A percentile compares a stretch with the other conserved stretches of the same genome.
Evolutionary conservation across 164 flowering plant genomes (phyloP).

Genomic region (Sextonia rubra): DNA sequence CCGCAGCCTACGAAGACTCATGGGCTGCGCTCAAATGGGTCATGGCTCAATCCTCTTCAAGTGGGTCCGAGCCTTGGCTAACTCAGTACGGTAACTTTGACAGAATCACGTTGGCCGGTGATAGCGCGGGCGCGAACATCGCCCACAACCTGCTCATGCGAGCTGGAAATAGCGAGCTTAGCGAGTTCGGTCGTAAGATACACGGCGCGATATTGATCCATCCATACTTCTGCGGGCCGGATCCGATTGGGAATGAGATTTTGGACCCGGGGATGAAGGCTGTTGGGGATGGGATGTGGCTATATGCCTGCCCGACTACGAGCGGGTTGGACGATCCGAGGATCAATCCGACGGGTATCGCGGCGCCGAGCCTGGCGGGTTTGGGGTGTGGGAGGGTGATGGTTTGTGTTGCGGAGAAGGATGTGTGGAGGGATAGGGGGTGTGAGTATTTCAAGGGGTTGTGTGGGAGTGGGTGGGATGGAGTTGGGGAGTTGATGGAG

Average conservation of each 20-base stretch:
- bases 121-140: slow-evolving; percentile 11
- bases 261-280: neutral
- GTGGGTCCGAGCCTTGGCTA: slow-evolving; percentile 12
- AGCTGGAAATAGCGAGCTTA: neutral
- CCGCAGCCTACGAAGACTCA: slow-evolving; percentile 20
- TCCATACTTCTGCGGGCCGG: neutral
- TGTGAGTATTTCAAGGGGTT: slow-evolving; percentile 36
- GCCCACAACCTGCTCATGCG: slow-evolving; percentile 1
- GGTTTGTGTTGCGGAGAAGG: slow-evolving; percentile 48
- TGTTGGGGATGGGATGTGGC: slow-evolving; percentile 31
- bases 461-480: slow-evolving; percentile 43
- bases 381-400: slow-evolving; percentile 40
- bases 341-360: slow-evolving; percentile 44
- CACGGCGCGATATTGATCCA: slow-evolving; percentile 5
- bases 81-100: slow-evolving; percentile 1
- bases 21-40: slow-evolving; percentile 21
- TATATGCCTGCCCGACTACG: slow-evolving; percentile 22
- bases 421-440: slow-evolving; percentile 49
- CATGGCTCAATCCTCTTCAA: slow-evolving; percentile 7
- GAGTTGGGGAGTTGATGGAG: slow-evolving; percentile 41
- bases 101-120: slow-evolving; percentile 3
- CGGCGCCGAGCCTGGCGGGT: slow-evolving; percentile 24
- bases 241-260: slow-evolving; percentile 17
- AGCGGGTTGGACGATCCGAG: slow-evolving; percentile 43
- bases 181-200: neutral